Conservation (phyloP, 805 yeast genomes). For the Saccharomycopsis sp. region DNA sequence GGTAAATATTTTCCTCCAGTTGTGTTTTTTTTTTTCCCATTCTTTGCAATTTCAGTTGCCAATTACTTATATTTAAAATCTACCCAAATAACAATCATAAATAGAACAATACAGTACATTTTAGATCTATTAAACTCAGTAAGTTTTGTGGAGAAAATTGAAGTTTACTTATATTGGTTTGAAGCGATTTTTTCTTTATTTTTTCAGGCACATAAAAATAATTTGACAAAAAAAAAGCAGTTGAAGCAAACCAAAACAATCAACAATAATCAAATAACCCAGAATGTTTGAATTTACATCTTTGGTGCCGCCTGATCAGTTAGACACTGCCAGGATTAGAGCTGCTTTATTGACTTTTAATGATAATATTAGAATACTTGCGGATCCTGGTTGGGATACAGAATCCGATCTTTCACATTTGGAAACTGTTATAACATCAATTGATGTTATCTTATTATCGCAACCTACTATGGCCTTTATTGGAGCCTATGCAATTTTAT, state of each 20-base stretch:
- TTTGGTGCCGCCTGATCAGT: constrained; percentile 19
- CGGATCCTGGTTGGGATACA: constrained; percentile 71
- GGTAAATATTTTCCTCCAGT: not conserved
- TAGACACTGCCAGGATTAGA: constrained; percentile 18
- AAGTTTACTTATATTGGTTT: too few relatives aligned
- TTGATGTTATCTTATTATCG: constrained; percentile 70
- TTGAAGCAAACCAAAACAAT: too few relatives aligned
- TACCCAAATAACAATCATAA: too few relatives aligned
- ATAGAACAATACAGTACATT: too few relatives aligned
- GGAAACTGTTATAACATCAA: constrained; percentile 32
- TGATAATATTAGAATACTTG: constrained; percentile 21
- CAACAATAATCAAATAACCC: not conserved
- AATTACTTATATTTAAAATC: too few relatives aligned
- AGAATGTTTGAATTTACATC: constrained; percentile 23
- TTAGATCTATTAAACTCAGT: too few relatives aligned
- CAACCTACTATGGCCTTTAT: constrained; percentile 74
- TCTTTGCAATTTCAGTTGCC: not conserved
- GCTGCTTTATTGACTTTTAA: constrained; percentile 52
- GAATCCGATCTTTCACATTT: constrained; percentile 31
- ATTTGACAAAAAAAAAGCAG: too few relatives aligned
- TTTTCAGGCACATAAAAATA: too few relatives aligned
- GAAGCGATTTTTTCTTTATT: too few relatives aligned
- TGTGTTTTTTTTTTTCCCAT: too few relatives aligned
- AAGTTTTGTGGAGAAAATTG: too few relatives aligned
- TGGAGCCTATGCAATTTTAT: constrained; percentile 68